Evolutionary conservation across 228 moss, liverwort and hornwort species (phyloP).

Genomic region (Sphagnum fallax): DNA sequence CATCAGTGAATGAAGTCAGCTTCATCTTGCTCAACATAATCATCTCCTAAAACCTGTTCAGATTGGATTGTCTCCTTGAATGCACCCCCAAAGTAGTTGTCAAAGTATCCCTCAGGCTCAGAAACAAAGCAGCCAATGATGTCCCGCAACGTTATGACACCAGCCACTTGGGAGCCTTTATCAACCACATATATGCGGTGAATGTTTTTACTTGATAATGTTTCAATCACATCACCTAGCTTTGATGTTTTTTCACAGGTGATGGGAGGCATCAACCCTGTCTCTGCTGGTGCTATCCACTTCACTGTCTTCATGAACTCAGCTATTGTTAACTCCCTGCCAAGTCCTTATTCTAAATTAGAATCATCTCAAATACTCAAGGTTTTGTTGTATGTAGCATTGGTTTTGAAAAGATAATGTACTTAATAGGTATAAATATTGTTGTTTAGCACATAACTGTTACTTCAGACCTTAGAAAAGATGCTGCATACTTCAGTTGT

Average conservation of each 20-base stretch:
- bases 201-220: conserved; percentile 31
- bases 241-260: conserved; percentile 39
- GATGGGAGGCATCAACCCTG: conserved; percentile 50
- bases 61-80: conserved; percentile 15
- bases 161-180: conserved; percentile 19
- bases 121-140: conserved; percentile 83
- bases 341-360: background rate
- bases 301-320: conserved; percentile 75
- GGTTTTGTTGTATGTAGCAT: background rate
- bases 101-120: conserved; percentile 61
- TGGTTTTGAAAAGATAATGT: background rate
- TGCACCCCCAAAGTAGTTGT: conserved; percentile 56
- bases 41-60: conserved; percentile 1
- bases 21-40: conserved; percentile 1
- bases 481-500: background rate
- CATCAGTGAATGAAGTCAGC: background rate
- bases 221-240: conserved; percentile 51
- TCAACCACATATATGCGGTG: conserved; percentile 73
- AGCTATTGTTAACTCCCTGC: conserved; percentile 62
- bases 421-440: background rate
- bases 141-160: conserved; percentile 77
- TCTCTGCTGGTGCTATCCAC: conserved; percentile 16
- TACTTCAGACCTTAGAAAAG: background rate
- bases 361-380: background rate
- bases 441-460: background rate